phyloP scores from a whole-genome alignment of 2,329 filamentous ascomycete species.

The Cladosporium sp. region DNA sequence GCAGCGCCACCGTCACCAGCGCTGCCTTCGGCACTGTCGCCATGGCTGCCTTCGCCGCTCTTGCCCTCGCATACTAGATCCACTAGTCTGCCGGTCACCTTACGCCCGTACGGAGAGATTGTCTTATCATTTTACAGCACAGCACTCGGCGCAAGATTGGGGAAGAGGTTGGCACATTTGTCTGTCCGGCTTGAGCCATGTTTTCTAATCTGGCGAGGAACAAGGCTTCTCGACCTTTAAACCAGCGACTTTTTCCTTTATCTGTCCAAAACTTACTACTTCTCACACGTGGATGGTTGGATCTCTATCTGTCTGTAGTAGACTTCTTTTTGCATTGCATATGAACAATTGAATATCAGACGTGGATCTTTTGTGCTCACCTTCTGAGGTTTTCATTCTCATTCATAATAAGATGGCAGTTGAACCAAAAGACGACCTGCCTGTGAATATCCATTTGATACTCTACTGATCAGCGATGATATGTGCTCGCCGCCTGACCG shows the following conservation, averaged over 20 bases:
- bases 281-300: background rate
- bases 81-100: background rate
- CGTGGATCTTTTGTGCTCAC: background rate
- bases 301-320: background rate
- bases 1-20: slow-evolving; percentile 4
- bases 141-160: slow-evolving; percentile 10
- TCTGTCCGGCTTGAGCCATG: background rate
- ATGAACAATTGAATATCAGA: background rate
- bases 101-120: background rate
- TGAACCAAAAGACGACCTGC: too few relatives aligned
- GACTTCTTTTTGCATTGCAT: slow-evolving; percentile 8
- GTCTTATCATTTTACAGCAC: background rate
- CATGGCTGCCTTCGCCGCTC: slow-evolving; percentile 12
- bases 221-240: background rate
- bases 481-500: background rate
- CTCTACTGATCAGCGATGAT: background rate
- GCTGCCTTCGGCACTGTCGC: slow-evolving; percentile 14
- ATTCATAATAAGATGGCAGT: too few relatives aligned
- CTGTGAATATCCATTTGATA: background rate
- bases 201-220: background rate
- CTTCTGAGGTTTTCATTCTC: background rate
- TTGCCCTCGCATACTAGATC: slow-evolving; percentile 17
- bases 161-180: background rate
- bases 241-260: background rate
- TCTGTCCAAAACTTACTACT: background rate